Evolutionary conservation across 139 green algal species (phyloP), one percentile per base, ranked within the genome.

Genomic region (Chlorella sp.): DNA sequence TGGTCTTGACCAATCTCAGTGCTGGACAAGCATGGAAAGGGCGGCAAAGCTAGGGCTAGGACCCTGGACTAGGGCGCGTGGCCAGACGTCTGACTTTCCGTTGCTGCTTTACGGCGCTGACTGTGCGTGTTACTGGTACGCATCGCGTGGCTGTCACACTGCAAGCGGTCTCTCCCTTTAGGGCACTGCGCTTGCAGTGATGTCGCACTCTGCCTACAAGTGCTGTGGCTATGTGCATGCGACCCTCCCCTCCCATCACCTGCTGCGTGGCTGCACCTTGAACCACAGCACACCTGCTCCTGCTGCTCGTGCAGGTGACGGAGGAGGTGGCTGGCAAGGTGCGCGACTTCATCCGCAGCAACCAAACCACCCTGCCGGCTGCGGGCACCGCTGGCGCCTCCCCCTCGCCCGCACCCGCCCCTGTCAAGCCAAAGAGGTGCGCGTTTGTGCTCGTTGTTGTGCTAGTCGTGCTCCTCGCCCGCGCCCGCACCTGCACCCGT

Each of bases 341-440:
- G 34, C 73, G 74, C 33, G 80, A 73, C 27, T 99, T 99, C 84
- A 87, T 99, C 23, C 83, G 88, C 1, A 86, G 83, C n/a, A 98
- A 99, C 80, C 93, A 98, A 80, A 97, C 93, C 62, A 70, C 79
- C 49, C 64, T 79, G 49, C 80, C 83, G 31, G 51, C 42, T 5
- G 65, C 78, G 24, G 49, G 73, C 0, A 77, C 74, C 1, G 65
- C 84, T 24, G 27, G 67, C 3, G 62, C 80, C 3, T 31, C 80
- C 4, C 67, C 31, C 27, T n/a, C 35, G 3, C 5, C 24, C 10
- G 55, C 72, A 14, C 31, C 84, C 24, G 63, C 62, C 26, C 29
- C n/a, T n/a, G n/a, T n/a, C n/a, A n/a, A n/a, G n/a, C n/a, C n/a
- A n/a, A n/a, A n/a, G n/a, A n/a, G n/a, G n/a, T n/a, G n/a, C n/a